A percentile compares a stretch with the other conserved stretches of the same genome.
These are phyloP conservation scores for Colletotrichum sp. DNA, from an alignment of 2,329 filamentous ascomycete genomes.

Conservation along the genomic window DNA sequence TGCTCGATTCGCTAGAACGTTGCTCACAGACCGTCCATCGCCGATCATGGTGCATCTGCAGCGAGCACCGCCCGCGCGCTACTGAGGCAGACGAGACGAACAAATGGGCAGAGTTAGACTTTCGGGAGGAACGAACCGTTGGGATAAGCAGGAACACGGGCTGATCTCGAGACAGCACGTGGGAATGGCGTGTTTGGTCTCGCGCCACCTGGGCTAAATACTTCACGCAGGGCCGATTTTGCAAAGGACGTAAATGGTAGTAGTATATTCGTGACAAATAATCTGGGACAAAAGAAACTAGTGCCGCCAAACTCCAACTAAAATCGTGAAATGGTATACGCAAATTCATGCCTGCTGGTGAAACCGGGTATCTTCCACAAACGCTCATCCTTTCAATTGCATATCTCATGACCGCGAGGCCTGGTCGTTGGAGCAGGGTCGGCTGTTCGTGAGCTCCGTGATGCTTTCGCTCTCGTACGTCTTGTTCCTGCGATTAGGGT, in stretches of 20 bases:
- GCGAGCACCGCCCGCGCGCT: neutral
- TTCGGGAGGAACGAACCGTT: neutral
- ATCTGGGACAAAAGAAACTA: neutral
- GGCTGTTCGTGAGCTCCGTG: slow-evolving; percentile 50
- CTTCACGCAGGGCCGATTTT: neutral
- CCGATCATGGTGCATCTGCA: neutral
- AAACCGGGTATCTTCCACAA: slow-evolving; percentile 9
- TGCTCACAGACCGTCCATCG: neutral
- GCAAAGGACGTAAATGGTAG: neutral
- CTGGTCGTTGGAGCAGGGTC: slow-evolving; percentile 39
- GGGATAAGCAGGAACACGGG: neutral
- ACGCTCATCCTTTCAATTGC: neutral
- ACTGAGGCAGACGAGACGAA: neutral
- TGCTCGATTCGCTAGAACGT: neutral
- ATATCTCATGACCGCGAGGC: neutral
- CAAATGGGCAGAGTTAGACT: neutral
- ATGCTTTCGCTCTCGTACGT: slow-evolving; percentile 55
- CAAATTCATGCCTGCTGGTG: neutral
- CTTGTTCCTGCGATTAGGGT: slow-evolving; percentile 29
- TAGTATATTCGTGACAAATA: neutral
- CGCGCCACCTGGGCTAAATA: neutral
- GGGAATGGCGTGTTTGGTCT: neutral
- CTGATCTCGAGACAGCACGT: neutral
- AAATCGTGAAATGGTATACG: neutral
- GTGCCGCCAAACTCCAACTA: neutral